Evolutionary conservation across 164 flowering plant species (phyloP), one percentile per base, ranked within the genome.

Genomic region (Santalum album): DNA sequence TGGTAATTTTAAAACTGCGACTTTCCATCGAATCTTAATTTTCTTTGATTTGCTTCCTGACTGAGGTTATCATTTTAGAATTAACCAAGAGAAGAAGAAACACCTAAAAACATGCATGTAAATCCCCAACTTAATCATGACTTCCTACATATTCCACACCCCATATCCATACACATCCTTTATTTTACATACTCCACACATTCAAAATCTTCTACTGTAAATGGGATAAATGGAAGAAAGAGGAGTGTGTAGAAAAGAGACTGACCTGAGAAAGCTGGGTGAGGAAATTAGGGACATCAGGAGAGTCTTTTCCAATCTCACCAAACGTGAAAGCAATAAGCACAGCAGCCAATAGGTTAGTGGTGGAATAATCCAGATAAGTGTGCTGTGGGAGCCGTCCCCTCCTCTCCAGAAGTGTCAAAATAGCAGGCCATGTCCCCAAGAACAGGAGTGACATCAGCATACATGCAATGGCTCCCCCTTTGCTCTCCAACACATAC

Each of bases 381-480:
- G 96, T 84, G 58, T 89, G 96, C 47, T 89, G 96, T 25, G 96
- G 96, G 53, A 86, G 86, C 12, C 96, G 77, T 17, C 95, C 96
- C 25, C 96, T 69, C 49, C 95, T 72, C 65, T 89, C 96, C 6
- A 84, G 63, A 3, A 80, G 74, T 39, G 90, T 77, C 67, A 89
- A 36, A 43, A 89, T 25, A 25, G 96, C 96, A 44, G 96, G 96
- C 95, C 95, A 86, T 49, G 91, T 86, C 20, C 96, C 95, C 72
- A 89, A 61, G 61, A 80, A 84, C 25, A 78, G 52, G 25, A 89
- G 69, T 35, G 95, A 60, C 12, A 82, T 69, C 36, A 89, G 53
- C 96, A 89, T 86, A 46, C 94, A 79, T 1, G 54, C 82, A 57
- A 89, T 86, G 20, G 96, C 96, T 1, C 87, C 95, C 40, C 72